These are phyloP conservation scores for Sclerotinia borealis DNA, from an alignment of 2,329 filamentous ascomycete species.

Conservation along the genomic window DNA sequence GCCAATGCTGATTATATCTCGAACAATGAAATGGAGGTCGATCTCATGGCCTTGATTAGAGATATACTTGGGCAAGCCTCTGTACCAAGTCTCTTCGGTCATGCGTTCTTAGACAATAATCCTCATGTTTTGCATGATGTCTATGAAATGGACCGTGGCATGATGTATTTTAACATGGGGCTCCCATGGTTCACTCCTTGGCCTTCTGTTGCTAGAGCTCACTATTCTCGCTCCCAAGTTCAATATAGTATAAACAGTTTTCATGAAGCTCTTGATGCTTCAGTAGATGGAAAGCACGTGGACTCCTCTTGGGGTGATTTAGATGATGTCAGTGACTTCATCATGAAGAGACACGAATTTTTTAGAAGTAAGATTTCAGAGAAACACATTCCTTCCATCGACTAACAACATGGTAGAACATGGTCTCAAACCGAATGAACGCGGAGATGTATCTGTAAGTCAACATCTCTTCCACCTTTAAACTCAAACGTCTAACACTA, in stretches of 20 bases:
- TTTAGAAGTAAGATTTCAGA: conserved; percentile 33
- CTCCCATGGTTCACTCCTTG: conserved; percentile 50
- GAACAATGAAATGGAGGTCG: conserved; percentile 43
- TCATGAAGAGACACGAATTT: conserved; percentile 37
- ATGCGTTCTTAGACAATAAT: conserved; percentile 45
- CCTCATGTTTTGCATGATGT: conserved; percentile 49
- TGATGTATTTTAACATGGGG: conserved; percentile 48
- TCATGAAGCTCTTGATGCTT: conserved; percentile 38
- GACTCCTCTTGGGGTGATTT: conserved; percentile 41
- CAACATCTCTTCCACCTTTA: background rate
- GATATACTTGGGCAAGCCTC: conserved; percentile 50
- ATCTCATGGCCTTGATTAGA: conserved; percentile 46
- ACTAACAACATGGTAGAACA: conserved; percentile 15
- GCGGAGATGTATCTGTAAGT: conserved; percentile 39
- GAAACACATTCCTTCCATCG: conserved; percentile 13
- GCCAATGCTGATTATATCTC: conserved; percentile 40
- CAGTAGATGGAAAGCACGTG: conserved; percentile 37
- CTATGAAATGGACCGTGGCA: conserved; percentile 48
- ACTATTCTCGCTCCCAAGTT: conserved; percentile 40
- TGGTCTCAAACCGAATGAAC: conserved; percentile 22
- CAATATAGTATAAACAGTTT: conserved; percentile 37
- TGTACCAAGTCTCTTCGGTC: conserved; percentile 46
- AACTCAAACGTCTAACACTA: background rate
- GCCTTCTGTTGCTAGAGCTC: conserved; percentile 43
- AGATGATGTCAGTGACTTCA: conserved; percentile 41